Conservation (phyloP, 441 rosid genomes). For the Croton laevigatus region DNA sequence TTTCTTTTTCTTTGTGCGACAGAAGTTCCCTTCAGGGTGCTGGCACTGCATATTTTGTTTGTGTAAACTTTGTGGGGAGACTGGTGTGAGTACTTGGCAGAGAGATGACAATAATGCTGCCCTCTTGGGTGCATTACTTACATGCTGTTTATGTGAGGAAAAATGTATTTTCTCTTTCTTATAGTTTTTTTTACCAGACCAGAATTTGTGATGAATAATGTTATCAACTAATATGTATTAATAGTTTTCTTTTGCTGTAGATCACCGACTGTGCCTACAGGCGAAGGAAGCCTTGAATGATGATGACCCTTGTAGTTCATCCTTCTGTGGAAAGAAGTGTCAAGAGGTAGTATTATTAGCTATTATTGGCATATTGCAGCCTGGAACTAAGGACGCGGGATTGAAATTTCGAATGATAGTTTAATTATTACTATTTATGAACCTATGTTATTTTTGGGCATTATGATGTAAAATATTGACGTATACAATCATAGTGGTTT, state of each 20-base stretch:
- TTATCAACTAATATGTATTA: slow-evolving; percentile 20
- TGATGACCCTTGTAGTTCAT: slow-evolving; percentile 29
- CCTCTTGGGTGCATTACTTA: slow-evolving; percentile 29
- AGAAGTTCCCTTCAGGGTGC: slow-evolving; percentile 83
- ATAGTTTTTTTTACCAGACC: slow-evolving; percentile 4
- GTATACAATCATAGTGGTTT: neutral
- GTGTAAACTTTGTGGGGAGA: slow-evolving; percentile 78
- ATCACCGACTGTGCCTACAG: slow-evolving; percentile 63
- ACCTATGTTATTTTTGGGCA: neutral
- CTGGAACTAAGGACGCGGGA: slow-evolving; percentile 19
- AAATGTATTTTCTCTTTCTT: slow-evolving; percentile 57
- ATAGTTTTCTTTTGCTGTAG: slow-evolving; percentile 42
- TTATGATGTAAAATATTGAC: neutral
- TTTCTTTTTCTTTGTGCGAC: slow-evolving; percentile 29
- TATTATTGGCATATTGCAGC: slow-evolving; percentile 8
- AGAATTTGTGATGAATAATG: slow-evolving; percentile 8
- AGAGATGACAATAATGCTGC: slow-evolving; percentile 28
- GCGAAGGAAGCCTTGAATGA: slow-evolving; percentile 30
- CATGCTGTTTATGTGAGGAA: slow-evolving; percentile 73
- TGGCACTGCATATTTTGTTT: slow-evolving; percentile 92
- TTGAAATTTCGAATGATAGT: slow-evolving; percentile 10
- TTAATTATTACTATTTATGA: neutral
- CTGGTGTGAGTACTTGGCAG: slow-evolving; percentile 33
- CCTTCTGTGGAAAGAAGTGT: slow-evolving; percentile 83
- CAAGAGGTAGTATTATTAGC: slow-evolving; percentile 75